Percentiles rank a stretch among this genome's conserved stretches.
These are phyloP conservation scores for Dactylellina sp. DNA, from an alignment of 2,329 filamentous ascomycete genomes.

Conservation along the genomic window DNA sequence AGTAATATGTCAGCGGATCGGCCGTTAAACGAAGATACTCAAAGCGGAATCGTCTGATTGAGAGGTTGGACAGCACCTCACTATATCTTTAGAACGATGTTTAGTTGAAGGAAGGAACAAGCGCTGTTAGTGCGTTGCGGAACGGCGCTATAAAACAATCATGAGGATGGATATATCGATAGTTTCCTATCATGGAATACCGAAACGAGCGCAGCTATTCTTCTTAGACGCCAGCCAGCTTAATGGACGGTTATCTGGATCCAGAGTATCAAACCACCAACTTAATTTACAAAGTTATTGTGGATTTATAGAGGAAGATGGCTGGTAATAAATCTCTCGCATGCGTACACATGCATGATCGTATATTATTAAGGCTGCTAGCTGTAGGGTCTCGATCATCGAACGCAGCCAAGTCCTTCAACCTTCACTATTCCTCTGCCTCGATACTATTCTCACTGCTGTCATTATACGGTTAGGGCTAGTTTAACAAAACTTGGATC, in stretches of 20 bases:
- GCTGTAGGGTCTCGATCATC: not conserved
- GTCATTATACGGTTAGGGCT: not conserved
- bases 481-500: slow-evolving; percentile 26
- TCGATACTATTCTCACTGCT: not conserved
- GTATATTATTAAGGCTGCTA: too few species aligned
- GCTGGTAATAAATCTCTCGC: not conserved
- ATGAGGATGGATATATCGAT: not conserved
- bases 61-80: slow-evolving; percentile 18
- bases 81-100: not conserved
- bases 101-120: slow-evolving; percentile 12
- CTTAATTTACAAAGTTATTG: too few species aligned
- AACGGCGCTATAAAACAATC: slow-evolving; percentile 27
- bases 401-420: not conserved
- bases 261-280: too few species aligned
- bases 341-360: too few species aligned
- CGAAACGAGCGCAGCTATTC: not conserved
- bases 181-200: not conserved
- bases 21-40: slow-evolving; percentile 20
- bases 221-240: not conserved
- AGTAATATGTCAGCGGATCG: not conserved
- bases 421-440: not conserved
- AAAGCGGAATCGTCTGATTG: slow-evolving; percentile 11
- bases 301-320: not conserved
- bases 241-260: not conserved
- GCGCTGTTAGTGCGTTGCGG: slow-evolving; percentile 15